phyloP scores from a whole-genome alignment of 495 filamentous ascomycete genomes.

The Penicillium taxi region DNA sequence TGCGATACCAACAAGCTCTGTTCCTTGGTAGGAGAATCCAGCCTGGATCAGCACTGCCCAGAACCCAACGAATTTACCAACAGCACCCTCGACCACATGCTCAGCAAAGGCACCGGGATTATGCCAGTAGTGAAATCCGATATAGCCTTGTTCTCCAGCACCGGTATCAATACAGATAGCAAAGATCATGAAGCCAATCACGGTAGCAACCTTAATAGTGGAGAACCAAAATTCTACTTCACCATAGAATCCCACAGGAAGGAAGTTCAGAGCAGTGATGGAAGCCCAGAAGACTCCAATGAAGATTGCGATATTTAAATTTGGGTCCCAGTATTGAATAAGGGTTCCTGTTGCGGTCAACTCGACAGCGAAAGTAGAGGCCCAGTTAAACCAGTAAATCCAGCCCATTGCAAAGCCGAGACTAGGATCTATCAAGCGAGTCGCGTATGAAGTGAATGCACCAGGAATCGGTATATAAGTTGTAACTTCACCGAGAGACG shows the following conservation, averaged over 20 bases:
- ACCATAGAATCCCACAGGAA: conserved; percentile 43
- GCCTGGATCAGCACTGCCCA: conserved; percentile 40
- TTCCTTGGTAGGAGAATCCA: conserved; percentile 56
- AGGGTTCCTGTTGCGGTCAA: conserved; percentile 58
- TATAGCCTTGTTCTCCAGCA: conserved; percentile 43
- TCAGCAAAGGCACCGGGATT: conserved; percentile 53
- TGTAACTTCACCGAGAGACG: conserved; percentile 55
- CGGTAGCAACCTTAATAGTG: conserved; percentile 47
- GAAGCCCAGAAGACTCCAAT: conserved; percentile 59
- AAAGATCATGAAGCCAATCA: conserved; percentile 50
- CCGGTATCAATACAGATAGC: conserved; percentile 52
- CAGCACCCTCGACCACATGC: conserved; percentile 47
- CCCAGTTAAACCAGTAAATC: conserved; percentile 51
- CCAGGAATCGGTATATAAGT: conserved; percentile 63
- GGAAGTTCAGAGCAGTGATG: conserved; percentile 51
- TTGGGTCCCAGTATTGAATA: conserved; percentile 56
- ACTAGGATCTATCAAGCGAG: conserved; percentile 57
- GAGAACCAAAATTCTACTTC: conserved; percentile 57
- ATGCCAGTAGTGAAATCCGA: conserved; percentile 54
- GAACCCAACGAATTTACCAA: conserved; percentile 31
- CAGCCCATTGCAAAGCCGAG: conserved; percentile 66
- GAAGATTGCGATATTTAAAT: conserved; percentile 51
- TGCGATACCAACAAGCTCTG: conserved; percentile 56
- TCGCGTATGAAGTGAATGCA: conserved; percentile 59
- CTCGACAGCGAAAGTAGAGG: conserved; percentile 57